Percentiles rank a stretch among this genome's conserved stretches.
These are phyloP conservation scores for Wickerhamomyces silvicola DNA, from an alignment of 805 yeast species.

Conservation along the genomic window DNA sequence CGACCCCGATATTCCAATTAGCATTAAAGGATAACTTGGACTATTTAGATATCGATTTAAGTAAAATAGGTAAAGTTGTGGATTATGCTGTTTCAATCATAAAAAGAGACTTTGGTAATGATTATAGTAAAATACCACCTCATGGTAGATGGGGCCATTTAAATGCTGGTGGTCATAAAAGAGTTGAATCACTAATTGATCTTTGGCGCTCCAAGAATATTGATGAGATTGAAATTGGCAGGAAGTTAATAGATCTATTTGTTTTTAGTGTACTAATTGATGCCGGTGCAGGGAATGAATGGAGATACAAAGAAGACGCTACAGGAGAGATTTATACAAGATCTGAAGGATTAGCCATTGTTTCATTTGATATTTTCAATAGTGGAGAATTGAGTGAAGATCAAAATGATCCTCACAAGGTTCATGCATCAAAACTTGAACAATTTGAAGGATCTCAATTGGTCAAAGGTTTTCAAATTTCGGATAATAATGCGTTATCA, in stretches of 20 bases:
- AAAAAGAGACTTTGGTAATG: constrained; percentile 36
- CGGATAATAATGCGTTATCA: constrained; percentile 39
- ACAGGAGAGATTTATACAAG: constrained; percentile 30
- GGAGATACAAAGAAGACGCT: constrained; percentile 41
- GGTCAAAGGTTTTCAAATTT: constrained; percentile 40
- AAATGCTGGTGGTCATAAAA: constrained; percentile 40
- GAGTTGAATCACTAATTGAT: constrained; percentile 38
- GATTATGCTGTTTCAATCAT: constrained; percentile 38
- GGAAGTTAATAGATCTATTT: constrained; percentile 49
- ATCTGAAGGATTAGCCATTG: constrained; percentile 62
- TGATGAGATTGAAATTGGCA: constrained; percentile 40
- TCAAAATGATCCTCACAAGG: constrained; percentile 30
- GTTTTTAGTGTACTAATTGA: constrained; percentile 56
- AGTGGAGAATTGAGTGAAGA: constrained; percentile 39
- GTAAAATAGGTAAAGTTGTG: constrained; percentile 35
- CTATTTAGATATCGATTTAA: constrained; percentile 41
- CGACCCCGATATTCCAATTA: constrained; percentile 35
- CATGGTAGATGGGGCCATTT: constrained; percentile 68
- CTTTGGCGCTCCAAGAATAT: constrained; percentile 28
- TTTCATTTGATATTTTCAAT: constrained; percentile 47
- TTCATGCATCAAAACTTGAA: constrained; percentile 36
- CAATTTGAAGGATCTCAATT: constrained; percentile 31
- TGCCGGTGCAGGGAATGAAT: constrained; percentile 61
- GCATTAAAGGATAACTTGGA: constrained; percentile 30
- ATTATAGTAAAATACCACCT: constrained; percentile 45